Base-by-base conservation (phyloP, 345 rosid species). In the Draba incana region DNA sequence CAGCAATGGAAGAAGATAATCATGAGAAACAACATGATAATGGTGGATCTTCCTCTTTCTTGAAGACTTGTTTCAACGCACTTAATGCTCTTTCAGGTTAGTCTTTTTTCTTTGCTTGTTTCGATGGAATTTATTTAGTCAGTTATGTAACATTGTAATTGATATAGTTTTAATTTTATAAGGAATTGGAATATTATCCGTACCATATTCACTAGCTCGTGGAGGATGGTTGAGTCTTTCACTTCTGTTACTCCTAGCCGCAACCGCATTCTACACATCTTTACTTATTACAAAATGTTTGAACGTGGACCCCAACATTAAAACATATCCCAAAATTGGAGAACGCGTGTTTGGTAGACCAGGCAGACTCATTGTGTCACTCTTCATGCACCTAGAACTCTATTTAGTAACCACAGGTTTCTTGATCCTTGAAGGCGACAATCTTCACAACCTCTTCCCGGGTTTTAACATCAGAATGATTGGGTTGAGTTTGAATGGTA, bases 161-260 rank as follows among this genome's bases (percentile, higher is more conserved):
- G 6, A 10, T 12, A 24, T 4, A 31, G 3, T 10, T 47, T 57
- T 28, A 5, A 71, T 25, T 44, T 24, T 12, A 13, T 33, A 30
- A 79, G 82, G 82, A 30, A 48, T 81, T 44, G 87, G 82, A 5
- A 79, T 83, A 33, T 58, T 83, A 38, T 81, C 85, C 20, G 72
- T 77, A 31, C 85, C 82, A 57, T 84, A 77, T 72, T 80, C 85
- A 23, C 71, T 81, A 10, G 79, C 82, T 51, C 58, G 76, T 11
- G 81, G 83, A 68, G 87, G 85, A 61, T 84, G 87, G 82, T 68
- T 79, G 49, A 79, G 84, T 61, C 76, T 81, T 51, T 59, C 78
- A 16, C 58, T 79, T 41, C 69, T 79, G 12, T 3, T 84, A 41
- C 57, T 70, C 10, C 70, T 81, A 0, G 85, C 85, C 6, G 47